Base-by-base conservation (phyloP, 2,329 filamentous ascomycete species). In the Lecanoromycetidae sp. region DNA sequence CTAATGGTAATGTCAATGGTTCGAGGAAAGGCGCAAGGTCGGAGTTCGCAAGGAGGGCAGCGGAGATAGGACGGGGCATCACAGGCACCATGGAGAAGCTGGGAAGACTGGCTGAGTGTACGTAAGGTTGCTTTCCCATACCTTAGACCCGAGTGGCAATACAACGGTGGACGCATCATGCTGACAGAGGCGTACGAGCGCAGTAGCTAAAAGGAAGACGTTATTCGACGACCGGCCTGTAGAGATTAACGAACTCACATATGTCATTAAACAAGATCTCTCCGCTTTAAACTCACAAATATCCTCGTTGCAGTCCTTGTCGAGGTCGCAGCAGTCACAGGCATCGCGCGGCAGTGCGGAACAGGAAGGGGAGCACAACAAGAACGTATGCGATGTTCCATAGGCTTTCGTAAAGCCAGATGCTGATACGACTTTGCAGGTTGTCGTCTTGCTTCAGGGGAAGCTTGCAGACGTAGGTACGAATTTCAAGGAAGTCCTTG, bases 181-280 rank as follows among this genome's bases (percentile, higher is more conserved):
- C 40, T 43, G n/a, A 43, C 13, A 23, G 4, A 9, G 2, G 12
- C 29, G 12, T 5, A 7, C 22, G n/a, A n/a, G 44, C 6, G 12
- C 52, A 84, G 80, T 98, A 61, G 91, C 91, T n/a, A 90, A 87
- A 65, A 80, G 90, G 60, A 93, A 94, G 67, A 94, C 91, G 8
- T 79, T 98, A 35, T 98, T 98, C 63, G 91, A 98, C 65, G 91
- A 98, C 69, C 79, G 86, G 62, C 87, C 91, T 0, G 85, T 95
- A 46, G 91, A 98, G 67, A 95, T 96, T 64, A 91, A 91, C 64
- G 87, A 96, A 66, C 78, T 95, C 63, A 95, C 88, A 6, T 95
- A 88, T 60, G 84, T 96, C 61, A 95, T 96, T 72, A 96, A 96
- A 69, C 90, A 96, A 71, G 90, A 96, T 60, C 77, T 96, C 44